phyloP scores from a whole-genome alignment of 805 yeast species.

The Scheffersomyces amazonensis region DNA sequence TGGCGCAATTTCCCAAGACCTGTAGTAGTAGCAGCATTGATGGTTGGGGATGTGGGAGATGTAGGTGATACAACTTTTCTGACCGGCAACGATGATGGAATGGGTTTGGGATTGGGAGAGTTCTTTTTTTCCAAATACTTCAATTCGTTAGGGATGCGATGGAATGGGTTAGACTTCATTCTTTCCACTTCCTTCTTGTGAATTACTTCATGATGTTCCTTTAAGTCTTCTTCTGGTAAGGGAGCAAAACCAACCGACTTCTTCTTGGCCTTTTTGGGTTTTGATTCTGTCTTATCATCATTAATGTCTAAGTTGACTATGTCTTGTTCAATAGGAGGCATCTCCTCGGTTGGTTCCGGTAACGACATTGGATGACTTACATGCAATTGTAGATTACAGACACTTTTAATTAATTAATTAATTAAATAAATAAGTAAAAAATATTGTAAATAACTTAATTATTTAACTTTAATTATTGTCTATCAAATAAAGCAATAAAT shows the following conservation, averaged over 20 bases:
- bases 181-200: constrained; percentile 23
- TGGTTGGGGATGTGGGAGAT: neutral
- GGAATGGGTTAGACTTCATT: constrained; percentile 30
- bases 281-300: neutral
- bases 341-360: constrained; percentile 2
- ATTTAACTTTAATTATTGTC: no score
- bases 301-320: no score
- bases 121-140: constrained; percentile 29
- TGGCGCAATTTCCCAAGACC: constrained; percentile 46
- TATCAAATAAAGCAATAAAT: no score
- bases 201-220: constrained; percentile 31
- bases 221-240: constrained; percentile 31
- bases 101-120: constrained; percentile 27
- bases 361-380: neutral
- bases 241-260: constrained; percentile 40
- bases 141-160: constrained; percentile 40
- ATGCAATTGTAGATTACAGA: no score
- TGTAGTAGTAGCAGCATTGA: neutral
- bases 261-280: constrained; percentile 5
- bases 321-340: neutral
- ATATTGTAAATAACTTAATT: no score
- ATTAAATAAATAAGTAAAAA: no score
- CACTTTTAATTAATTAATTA: no score
- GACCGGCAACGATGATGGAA: constrained; percentile 5
- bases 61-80: neutral